Percentiles rank a stretch among this genome's conserved stretches.
These are phyloP conservation scores for Aureobasidium sp. DNA, from an alignment of 2,329 filamentous ascomycete species.

Conservation along the genomic window DNA sequence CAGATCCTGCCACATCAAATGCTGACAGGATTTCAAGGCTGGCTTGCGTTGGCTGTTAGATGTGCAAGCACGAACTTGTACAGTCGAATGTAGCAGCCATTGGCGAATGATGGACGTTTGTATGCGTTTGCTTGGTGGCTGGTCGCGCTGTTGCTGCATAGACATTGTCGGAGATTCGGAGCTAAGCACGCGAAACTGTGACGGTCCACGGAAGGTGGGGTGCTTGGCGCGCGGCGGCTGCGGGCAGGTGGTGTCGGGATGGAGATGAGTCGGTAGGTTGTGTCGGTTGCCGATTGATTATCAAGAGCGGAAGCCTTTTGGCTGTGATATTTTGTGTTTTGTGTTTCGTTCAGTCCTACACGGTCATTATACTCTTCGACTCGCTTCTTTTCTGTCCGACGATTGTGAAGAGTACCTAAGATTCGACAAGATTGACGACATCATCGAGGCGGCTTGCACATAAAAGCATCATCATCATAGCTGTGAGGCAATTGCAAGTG, in stretches of 20 bases:
- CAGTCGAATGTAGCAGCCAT: not conserved
- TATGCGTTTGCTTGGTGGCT: not conserved
- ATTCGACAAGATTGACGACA: not conserved
- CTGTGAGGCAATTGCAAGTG: not conserved
- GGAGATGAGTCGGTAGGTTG: not conserved
- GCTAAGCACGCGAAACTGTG: not conserved
- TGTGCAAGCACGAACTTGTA: not conserved
- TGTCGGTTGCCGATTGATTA: not conserved
- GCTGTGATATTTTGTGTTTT: not conserved
- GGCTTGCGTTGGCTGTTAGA: not conserved
- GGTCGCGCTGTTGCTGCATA: not conserved
- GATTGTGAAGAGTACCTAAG: not conserved
- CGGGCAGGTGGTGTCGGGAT: not conserved
- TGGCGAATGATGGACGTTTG: not conserved
- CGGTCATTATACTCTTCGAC: not conserved
- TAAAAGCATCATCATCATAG: not conserved
- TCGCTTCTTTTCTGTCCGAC: not conserved
- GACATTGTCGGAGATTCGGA: not conserved
- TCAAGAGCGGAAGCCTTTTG: not conserved
- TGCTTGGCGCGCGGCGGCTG: not conserved
- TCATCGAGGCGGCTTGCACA: not conserved
- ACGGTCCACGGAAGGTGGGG: not conserved
- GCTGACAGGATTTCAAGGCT: not conserved
- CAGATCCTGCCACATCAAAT: not conserved
- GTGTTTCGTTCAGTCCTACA: not conserved